These are phyloP conservation scores for Alternaria triticimaculans DNA, from an alignment of 2,329 filamentous ascomycete genomes.

Conservation along the genomic window DNA sequence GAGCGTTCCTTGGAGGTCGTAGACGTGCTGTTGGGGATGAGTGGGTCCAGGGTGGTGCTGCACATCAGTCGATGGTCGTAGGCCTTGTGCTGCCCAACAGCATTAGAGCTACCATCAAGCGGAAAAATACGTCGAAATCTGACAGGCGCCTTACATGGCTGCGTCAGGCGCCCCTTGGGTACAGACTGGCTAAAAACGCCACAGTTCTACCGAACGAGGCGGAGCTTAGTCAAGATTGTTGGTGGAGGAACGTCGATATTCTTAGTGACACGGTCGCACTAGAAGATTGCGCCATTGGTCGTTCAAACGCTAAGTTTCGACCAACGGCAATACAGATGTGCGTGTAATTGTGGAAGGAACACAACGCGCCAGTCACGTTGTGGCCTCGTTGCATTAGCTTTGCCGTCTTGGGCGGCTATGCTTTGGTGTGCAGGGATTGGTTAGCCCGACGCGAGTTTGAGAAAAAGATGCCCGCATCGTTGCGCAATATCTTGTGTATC, in stretches of 20 bases:
- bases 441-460: background rate
- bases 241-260: slow-evolving; percentile 2
- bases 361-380: slow-evolving; percentile 14
- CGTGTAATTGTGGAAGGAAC: slow-evolving; percentile 5
- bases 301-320: background rate
- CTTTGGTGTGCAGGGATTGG: background rate
- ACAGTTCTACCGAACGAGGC: slow-evolving; percentile 22
- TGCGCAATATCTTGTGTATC: slow-evolving; percentile 3
- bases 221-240: slow-evolving; percentile 1
- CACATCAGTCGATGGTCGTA: background rate
- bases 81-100: slow-evolving; percentile 5
- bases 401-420: slow-evolving; percentile 1
- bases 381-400: slow-evolving; percentile 16
- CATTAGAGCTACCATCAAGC: slow-evolving; percentile 3
- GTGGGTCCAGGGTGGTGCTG: background rate
- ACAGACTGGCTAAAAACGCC: slow-evolving; percentile 19
- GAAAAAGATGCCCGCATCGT: slow-evolving; percentile 3
- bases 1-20: background rate
- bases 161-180: slow-evolving; percentile 8
- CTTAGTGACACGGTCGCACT: slow-evolving; percentile 8
- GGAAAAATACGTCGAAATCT: slow-evolving; percentile 8
- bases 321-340: slow-evolving; percentile 2
- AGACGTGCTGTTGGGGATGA: background rate
- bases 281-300: slow-evolving; percentile 5
- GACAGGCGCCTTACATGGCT: slow-evolving; percentile 21